phyloP scores from a whole-genome alignment of 1,139 yeast species.

The Saccharomyces hybrid region DNA sequence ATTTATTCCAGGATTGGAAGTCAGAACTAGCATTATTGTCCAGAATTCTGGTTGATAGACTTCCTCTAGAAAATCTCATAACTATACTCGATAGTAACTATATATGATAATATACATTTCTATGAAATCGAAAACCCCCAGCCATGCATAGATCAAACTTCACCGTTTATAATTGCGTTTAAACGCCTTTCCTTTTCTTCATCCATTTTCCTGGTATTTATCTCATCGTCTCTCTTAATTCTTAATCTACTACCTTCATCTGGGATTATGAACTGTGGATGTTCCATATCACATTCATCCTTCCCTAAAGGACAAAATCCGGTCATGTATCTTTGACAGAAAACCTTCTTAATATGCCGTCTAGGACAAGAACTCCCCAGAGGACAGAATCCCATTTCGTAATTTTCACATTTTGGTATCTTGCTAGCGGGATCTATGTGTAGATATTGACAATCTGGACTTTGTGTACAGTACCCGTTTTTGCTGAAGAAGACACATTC shows the following conservation, averaged over 20 bases:
- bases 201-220: constrained; percentile 30
- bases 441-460: constrained; percentile 87
- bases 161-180: constrained; percentile 32
- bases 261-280: constrained; percentile 22
- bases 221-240: constrained; percentile 29
- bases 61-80: constrained; percentile 8
- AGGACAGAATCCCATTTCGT: constrained; percentile 84
- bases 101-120: background rate
- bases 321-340: constrained; percentile 78
- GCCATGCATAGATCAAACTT: constrained; percentile 8
- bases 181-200: constrained; percentile 31
- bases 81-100: constrained; percentile 2
- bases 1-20: constrained; percentile 41
- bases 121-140: background rate
- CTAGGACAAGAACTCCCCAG: constrained; percentile 82
- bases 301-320: constrained; percentile 77
- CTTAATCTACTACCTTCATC: constrained; percentile 20
- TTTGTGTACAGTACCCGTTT: constrained; percentile 88
- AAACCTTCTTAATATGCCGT: constrained; percentile 67
- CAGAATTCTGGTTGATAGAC: constrained; percentile 9
- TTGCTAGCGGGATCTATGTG: constrained; percentile 87
- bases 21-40: constrained; percentile 10
- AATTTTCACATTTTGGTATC: constrained; percentile 79
- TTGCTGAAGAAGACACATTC: constrained; percentile 84
- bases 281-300: constrained; percentile 25